These are phyloP conservation scores for Diaporthe capsici DNA, from an alignment of 2,329 filamentous ascomycete species.

Conservation along the genomic window DNA sequence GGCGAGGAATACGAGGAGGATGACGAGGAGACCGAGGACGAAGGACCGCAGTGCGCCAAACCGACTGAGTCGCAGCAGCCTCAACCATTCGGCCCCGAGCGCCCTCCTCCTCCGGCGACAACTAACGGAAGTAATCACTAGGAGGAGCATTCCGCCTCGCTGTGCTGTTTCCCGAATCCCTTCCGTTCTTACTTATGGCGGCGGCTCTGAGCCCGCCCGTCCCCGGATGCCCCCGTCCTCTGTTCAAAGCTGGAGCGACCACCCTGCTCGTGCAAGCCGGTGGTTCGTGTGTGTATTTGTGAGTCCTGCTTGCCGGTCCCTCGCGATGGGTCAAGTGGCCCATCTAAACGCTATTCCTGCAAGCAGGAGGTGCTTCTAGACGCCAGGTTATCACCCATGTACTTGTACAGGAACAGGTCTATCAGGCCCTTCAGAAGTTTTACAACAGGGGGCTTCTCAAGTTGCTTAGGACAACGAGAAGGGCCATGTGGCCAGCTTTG, in stretches of 20 bases:
- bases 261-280: conserved; percentile 3
- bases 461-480: conserved; percentile 24
- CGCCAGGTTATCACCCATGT: conserved; percentile 16
- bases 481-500: conserved; percentile 16
- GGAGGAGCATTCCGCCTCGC: conserved; percentile 33
- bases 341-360: not conserved
- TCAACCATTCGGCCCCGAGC: conserved; percentile 63
- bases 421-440: conserved; percentile 18
- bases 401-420: conserved; percentile 7
- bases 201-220: conserved; percentile 16
- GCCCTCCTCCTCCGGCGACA: conserved; percentile 57
- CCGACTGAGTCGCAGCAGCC: conserved; percentile 52
- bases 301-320: conserved; percentile 29
- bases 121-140: conserved; percentile 60
- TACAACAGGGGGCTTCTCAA: not conserved
- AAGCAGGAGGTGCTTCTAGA: conserved; percentile 19
- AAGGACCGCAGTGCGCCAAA: conserved; percentile 50
- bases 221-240: conserved; percentile 3
- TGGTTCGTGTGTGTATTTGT: conserved; percentile 21
- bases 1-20: conserved; percentile 65
- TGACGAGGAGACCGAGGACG: conserved; percentile 53
- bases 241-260: conserved; percentile 30
- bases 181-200: conserved; percentile 1
- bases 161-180: conserved; percentile 26
- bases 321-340: conserved; percentile 29